Evolutionary conservation across 495 filamentous ascomycete species (phyloP), one percentile per base, ranked within the genome.

Genomic region (Penicillium tannophilum): DNA sequence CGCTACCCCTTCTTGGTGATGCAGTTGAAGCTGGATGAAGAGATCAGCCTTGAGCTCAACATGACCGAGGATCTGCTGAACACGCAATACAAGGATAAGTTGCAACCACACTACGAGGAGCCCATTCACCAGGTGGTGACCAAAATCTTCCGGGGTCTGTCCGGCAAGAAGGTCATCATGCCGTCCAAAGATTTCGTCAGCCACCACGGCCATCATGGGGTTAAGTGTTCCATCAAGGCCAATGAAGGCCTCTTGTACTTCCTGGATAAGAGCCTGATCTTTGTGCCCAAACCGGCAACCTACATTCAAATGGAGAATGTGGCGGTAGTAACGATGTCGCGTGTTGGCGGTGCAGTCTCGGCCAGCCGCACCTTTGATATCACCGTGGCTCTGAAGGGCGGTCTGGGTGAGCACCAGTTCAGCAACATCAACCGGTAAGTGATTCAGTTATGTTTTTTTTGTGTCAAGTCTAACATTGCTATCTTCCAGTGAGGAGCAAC

Each of bases 171-270:
- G 76, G 84, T 99, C 51, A 92, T 89, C 33, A 89, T 88, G 51
- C 95, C 95, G 1, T 96, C 94, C 11, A 93, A 91, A 71, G 92
- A 96, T 74, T 99, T 99, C 73, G 78, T 84, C 63, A 91, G 88
- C 62, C 94, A 98, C 76, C 91, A 97, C 70, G 84, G 90, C 54
- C 93, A 97, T 73, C 90, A 86, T 62, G 95, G 95, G 41, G 94
- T 98, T 70, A 99, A 99, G 74, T 99, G 95, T 78, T 97, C 94
- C 12, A 95, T 98, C 80, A 99, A 99, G 75, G 95, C 95, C 51
- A 96, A 93, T 70, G 95, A 99, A 72, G 95, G 95, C 52, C 92
- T 95, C 64, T 76, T 99, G 30, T 99, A 94, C 80, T 97, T 93
- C 74, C 75, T 99, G 63, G 95, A 99, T 73, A 97, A 96, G 77